Percentiles rank a stretch among this genome's conserved stretches.
Conservation (phyloP, 345 rosid species). For the Leavenworthia alabamica region DNA sequence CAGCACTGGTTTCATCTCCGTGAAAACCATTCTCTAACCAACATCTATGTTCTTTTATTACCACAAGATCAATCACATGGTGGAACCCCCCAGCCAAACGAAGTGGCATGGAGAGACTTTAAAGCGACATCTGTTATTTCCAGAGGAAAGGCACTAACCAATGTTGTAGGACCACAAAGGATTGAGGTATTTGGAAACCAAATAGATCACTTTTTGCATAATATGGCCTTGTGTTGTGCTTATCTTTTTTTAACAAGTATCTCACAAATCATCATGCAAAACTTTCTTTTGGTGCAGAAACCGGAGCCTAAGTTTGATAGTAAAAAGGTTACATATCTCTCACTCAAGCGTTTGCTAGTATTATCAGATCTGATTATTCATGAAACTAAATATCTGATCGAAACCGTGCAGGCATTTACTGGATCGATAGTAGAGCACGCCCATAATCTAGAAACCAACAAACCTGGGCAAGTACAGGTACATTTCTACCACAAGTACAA, state of each 20-base stretch:
- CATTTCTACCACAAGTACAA: background rate
- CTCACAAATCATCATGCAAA: background rate
- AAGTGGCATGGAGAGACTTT: slow-evolving; percentile 19
- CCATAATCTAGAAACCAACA: slow-evolving; percentile 26
- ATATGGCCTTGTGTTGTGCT: slow-evolving; percentile 1
- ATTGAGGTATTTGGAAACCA: slow-evolving; percentile 18
- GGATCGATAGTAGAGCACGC: slow-evolving; percentile 66
- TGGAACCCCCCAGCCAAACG: background rate
- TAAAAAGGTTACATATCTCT: slow-evolving; percentile 37
- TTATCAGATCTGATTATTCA: background rate
- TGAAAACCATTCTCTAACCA: background rate
- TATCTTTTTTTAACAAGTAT: slow-evolving; percentile 2
- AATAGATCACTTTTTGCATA: background rate
- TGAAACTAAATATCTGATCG: background rate
- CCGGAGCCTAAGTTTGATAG: slow-evolving; percentile 37
- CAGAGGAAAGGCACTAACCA: background rate
- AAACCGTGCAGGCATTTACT: slow-evolving; percentile 55
- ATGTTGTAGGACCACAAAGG: slow-evolving; percentile 16
- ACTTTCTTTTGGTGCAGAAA: slow-evolving; percentile 26
- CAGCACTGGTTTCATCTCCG: background rate
- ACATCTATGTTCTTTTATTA: background rate
- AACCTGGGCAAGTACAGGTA: slow-evolving; percentile 43
- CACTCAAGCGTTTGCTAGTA: background rate
- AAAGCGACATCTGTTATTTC: slow-evolving; percentile 1
- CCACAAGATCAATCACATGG: slow-evolving; percentile 11